Conservation (phyloP, 164 flowering plant species). For the Akebia trifoliata region DNA sequence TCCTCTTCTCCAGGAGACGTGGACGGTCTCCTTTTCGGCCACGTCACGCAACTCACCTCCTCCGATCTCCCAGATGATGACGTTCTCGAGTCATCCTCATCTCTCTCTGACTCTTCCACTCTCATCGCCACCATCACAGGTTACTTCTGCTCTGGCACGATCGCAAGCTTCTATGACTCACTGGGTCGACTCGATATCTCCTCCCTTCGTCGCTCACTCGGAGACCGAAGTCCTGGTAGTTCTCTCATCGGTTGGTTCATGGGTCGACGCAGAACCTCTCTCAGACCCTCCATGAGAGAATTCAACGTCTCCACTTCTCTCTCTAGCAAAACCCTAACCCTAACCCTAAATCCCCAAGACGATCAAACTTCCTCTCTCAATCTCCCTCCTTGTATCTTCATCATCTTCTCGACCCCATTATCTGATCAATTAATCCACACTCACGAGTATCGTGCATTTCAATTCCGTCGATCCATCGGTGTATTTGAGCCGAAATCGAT, state of each 20-base stretch:
- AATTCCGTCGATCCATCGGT: slow-evolving; percentile 26
- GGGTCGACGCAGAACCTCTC: slow-evolving; percentile 56
- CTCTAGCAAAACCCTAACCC: slow-evolving; percentile 24
- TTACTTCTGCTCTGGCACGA: slow-evolving; percentile 43
- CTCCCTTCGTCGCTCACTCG: slow-evolving; percentile 26
- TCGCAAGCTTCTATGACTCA: slow-evolving; percentile 51
- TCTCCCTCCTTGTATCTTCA: slow-evolving; percentile 42
- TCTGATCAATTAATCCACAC: slow-evolving; percentile 58
- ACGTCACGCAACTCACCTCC: slow-evolving; percentile 37
- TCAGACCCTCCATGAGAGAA: slow-evolving; percentile 76
- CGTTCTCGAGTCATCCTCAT: slow-evolving; percentile 25
- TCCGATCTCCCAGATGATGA: slow-evolving; percentile 63
- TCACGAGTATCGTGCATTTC: slow-evolving; percentile 72
- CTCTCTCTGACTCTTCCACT: slow-evolving; percentile 20
- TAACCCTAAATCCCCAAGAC: slow-evolving; percentile 16
- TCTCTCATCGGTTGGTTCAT: slow-evolving; percentile 74
- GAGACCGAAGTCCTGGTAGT: not conserved
- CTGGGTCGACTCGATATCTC: slow-evolving; percentile 34
- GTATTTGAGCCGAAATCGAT: slow-evolving; percentile 49
- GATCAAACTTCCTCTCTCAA: not conserved
- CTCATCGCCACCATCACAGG: slow-evolving; percentile 53
- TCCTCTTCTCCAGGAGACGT: slow-evolving; percentile 53
- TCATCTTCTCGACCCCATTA: slow-evolving; percentile 55
- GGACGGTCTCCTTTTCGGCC: slow-evolving; percentile 86
- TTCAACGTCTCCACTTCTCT: slow-evolving; percentile 42